Evolutionary conservation across 1,139 yeast species (phyloP), one percentile per base, ranked within the genome.

Genomic region (Nadsonia starkeyi-henricii): DNA sequence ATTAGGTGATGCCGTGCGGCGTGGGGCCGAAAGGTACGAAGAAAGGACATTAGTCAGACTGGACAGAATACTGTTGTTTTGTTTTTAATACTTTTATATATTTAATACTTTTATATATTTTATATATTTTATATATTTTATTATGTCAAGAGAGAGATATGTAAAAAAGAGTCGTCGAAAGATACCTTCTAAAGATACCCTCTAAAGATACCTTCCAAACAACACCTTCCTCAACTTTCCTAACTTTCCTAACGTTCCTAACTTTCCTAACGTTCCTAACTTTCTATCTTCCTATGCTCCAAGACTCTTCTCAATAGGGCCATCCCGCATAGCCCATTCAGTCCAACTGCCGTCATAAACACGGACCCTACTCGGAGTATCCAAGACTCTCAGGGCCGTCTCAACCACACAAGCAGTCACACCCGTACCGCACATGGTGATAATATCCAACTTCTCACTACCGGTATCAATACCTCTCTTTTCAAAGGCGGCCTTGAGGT

Each of bases 301-400:
- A 23, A 23, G 5, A 33, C 15, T 7, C 12, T 33, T 33, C 17
- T 33, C 39, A n/a, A 33, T 48, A 2, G 49, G 43, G 42, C 46
- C 62, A 7, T 67, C 69, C 37, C 70, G 53, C 54, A 58, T 62
- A 7, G 69, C 70, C 69, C 71, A 68, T 51, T 69, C 72, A 26
- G 96, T 84, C 98, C 97, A 91, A 48, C 93, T 81, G 3, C 98
- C 98, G 60, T 91, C 98, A 58, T 89, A 91, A 7, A 91, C 81
- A 44, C 62, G 62, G 42, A 56, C 58, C 30, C 36, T 46, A 20
- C 67, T 60, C 36, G 69, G 64, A 26, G 70, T 59, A 0, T 79
- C 81, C 1, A 82, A 77, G 20, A 75, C 69, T 47, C 79, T 78
- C 42, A 85, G 66, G 2, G 85, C 93, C 21, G 80, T 71, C 63